phyloP scores from a whole-genome alignment of 768 basidiomycete species.

The Collybiopsis luxurians region DNA sequence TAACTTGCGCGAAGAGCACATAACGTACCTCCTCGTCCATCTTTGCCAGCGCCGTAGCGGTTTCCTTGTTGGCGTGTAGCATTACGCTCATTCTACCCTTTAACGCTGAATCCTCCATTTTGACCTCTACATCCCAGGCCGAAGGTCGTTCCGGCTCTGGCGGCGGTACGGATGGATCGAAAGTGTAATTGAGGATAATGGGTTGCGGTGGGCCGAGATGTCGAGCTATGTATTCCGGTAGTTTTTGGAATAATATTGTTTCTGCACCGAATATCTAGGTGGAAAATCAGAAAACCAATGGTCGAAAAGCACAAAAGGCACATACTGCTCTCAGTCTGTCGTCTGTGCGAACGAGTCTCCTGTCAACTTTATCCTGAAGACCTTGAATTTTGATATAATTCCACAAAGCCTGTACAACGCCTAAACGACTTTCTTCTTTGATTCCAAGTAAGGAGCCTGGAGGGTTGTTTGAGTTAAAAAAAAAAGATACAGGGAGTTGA shows the following conservation, averaged over 20 bases:
- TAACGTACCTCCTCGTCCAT: conserved; percentile 84
- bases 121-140: conserved; percentile 88
- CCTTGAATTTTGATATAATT: conserved; percentile 86
- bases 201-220: conserved; percentile 78
- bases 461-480: too few species aligned
- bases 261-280: conserved; percentile 71
- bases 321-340: conserved; percentile 62
- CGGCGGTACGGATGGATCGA: conserved; percentile 60
- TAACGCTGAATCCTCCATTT: conserved; percentile 73
- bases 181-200: conserved; percentile 71
- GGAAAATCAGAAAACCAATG: background rate
- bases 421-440: conserved; percentile 81
- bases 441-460: conserved; percentile 67
- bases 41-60: conserved; percentile 59
- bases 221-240: conserved; percentile 85
- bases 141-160: conserved; percentile 73
- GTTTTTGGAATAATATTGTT: conserved; percentile 66
- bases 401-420: conserved; percentile 84
- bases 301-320: conserved; percentile 3
- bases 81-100: conserved; percentile 79
- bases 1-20: background rate
- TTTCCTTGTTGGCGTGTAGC: conserved; percentile 67
- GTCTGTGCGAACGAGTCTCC: conserved; percentile 67
- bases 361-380: conserved; percentile 80
- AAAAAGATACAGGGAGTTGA: conserved; percentile 6